phyloP scores from a whole-genome alignment of 805 yeast genomes.

The Blastobotrys peoriensis region DNA sequence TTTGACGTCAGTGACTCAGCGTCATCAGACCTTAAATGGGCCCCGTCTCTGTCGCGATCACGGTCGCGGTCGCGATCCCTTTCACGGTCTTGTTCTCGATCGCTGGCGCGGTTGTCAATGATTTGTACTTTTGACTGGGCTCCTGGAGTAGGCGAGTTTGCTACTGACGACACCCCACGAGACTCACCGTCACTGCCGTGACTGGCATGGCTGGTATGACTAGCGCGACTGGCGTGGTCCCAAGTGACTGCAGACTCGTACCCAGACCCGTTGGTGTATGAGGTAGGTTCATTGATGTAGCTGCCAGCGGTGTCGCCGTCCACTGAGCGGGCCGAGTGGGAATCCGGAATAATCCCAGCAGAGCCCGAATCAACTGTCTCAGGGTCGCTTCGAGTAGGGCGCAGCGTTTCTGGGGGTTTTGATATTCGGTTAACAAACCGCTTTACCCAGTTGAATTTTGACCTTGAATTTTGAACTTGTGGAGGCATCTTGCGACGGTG shows the following conservation, averaged over 20 bases:
- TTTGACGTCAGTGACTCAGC: slow-evolving; percentile 16
- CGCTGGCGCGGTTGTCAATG: slow-evolving; percentile 14
- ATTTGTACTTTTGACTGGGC: slow-evolving; percentile 18
- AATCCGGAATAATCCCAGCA: neutral
- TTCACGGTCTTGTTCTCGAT: no score
- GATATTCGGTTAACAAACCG: neutral
- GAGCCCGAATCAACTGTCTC: neutral
- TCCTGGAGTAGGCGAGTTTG: slow-evolving; percentile 2
- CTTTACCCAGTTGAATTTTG: neutral
- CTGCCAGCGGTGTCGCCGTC: neutral
- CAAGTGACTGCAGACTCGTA: neutral
- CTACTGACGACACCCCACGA: neutral
- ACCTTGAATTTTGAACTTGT: neutral
- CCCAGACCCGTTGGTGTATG: neutral
- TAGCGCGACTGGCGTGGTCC: neutral
- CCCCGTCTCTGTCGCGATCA: neutral
- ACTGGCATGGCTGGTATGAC: neutral
- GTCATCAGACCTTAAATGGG: slow-evolving; percentile 4
- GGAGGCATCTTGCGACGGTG: neutral
- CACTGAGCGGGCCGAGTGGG: neutral
- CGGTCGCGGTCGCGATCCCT: neutral
- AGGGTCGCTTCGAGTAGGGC: neutral
- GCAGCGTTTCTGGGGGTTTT: neutral
- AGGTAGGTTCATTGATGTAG: neutral
- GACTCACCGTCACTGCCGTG: neutral